Evolutionary conservation across 2,329 filamentous ascomycete species (phyloP), one percentile per base, ranked within the genome.

Genomic region (Catunica adiposa): DNA sequence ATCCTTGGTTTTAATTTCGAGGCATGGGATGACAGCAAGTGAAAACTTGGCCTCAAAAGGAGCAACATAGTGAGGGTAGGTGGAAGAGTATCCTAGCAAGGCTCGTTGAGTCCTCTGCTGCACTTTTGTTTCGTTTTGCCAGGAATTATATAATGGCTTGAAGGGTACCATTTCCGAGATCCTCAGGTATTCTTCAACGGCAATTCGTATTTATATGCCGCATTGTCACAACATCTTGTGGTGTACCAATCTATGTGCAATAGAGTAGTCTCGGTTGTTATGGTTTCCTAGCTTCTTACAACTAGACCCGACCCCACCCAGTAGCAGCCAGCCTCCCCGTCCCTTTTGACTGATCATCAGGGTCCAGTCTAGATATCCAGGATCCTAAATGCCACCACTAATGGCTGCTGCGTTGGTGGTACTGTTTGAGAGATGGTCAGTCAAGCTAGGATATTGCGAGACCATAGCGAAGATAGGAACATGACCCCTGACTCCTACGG

Each of bases 401-500:
- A 34, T 34, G 29, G 29, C 29, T 11, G 29, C 29, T 34, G 29
- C 29, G 29, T 34, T 11, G 29, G 29, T 34, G 29, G 29, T 5
- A 5, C 29, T 34, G 29, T 11, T 11, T 34, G 29, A 34, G 29
- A 11, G 29, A 34, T 34, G 29, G 29, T 34, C 29, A 34, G 29
- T 34, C 29, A 34, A 34, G 26, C 20, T 26, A 15, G 20, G 22
- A n/a, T 25, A 48, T 40, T 17, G 29, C 29, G 31, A 38, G 50
- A 52, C 20, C 31, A 52, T 40, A 52, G 50, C 50, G 50, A 38
- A 52, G 20, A 22, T 52, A 38, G 50, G 20, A 52, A 38, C 23
- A 7, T 11, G 38, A 8, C 31, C 31, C 31, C 50, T 52, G 50
- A 38, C 50, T 40, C 34, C n/a, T 15, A 31, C 17, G 14, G 17